phyloP scores from a whole-genome alignment of 2,329 filamentous ascomycete genomes.

The Colletotrichum salicis region DNA sequence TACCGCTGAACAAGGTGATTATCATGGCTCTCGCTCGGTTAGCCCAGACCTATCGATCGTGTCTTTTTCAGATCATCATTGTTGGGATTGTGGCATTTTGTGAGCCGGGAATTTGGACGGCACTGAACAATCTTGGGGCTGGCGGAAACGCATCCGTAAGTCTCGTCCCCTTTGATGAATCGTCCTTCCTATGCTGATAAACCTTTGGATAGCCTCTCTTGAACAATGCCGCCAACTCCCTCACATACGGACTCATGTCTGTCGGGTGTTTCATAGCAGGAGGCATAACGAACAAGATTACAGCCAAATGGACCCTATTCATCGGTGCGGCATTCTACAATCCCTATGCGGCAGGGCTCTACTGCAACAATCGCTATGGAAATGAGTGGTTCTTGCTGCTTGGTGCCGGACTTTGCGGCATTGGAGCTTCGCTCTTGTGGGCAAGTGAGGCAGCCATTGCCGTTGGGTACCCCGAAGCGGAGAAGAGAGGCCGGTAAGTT shows the following conservation, averaged over 20 bases:
- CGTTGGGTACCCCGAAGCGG: slow-evolving; percentile 73
- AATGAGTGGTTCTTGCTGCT: slow-evolving; percentile 55
- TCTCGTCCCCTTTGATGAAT: too few relatives aligned
- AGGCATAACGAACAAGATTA: slow-evolving; percentile 29
- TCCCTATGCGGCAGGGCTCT: slow-evolving; percentile 54
- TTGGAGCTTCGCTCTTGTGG: slow-evolving; percentile 50
- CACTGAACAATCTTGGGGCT: slow-evolving; percentile 39
- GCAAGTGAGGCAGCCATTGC: slow-evolving; percentile 50
- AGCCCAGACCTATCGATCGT: slow-evolving; percentile 14
- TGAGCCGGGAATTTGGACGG: slow-evolving; percentile 39
- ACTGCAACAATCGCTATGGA: slow-evolving; percentile 55
- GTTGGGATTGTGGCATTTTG: slow-evolving; percentile 37
- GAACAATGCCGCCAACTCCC: slow-evolving; percentile 26
- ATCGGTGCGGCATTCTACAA: slow-evolving; percentile 55
- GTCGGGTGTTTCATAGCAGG: slow-evolving; percentile 30
- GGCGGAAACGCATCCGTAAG: slow-evolving; percentile 34
- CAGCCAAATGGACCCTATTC: slow-evolving; percentile 48
- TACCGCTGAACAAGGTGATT: not conserved
- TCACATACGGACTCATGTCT: slow-evolving; percentile 31
- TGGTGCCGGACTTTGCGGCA: slow-evolving; percentile 52
- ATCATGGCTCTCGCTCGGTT: slow-evolving; percentile 3
- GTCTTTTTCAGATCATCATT: slow-evolving; percentile 29
- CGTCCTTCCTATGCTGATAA: too few relatives aligned
- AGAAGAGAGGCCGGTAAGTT: slow-evolving; percentile 59
- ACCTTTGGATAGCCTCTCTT: not conserved